Conservation (phyloP, 192 early-diverging fungal species). For the Backusella westeae region DNA sequence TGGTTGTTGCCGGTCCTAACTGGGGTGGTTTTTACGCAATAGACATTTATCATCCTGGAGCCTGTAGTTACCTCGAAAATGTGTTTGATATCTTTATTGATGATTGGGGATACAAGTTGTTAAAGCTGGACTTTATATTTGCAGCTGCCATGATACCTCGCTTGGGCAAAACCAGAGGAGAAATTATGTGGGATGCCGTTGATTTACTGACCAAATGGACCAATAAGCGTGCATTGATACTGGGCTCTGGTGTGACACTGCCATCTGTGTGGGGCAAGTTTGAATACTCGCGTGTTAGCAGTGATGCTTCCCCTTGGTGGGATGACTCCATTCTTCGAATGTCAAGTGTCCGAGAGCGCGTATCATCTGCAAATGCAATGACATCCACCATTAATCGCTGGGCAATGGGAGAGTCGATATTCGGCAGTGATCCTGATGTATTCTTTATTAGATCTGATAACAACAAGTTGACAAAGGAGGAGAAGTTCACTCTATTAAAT, state of each 20-base stretch:
- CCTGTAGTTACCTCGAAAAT: conserved; percentile 35
- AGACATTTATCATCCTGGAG: conserved; percentile 45
- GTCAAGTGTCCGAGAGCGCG: conserved; percentile 47
- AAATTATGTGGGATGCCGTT: conserved; percentile 52
- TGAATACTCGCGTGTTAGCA: conserved; percentile 48
- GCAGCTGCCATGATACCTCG: conserved; percentile 43
- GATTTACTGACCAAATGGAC: conserved; percentile 36
- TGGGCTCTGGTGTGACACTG: conserved; percentile 44
- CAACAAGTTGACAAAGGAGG: conserved; percentile 28
- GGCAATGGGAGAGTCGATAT: conserved; percentile 38
- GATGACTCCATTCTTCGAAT: conserved; percentile 43
- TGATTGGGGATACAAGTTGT: conserved; percentile 43
- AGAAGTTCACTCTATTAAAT: conserved; percentile 22
- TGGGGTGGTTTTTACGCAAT: conserved; percentile 41
- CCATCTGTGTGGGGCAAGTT: conserved; percentile 41
- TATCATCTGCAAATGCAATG: conserved; percentile 45
- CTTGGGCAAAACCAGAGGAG: conserved; percentile 43
- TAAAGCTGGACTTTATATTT: conserved; percentile 53
- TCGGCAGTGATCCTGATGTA: conserved; percentile 54
- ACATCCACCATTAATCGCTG: conserved; percentile 46
- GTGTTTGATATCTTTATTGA: conserved; percentile 40
- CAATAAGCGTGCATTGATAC: conserved; percentile 34
- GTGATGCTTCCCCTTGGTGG: conserved; percentile 49
- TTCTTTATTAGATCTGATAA: conserved; percentile 40
- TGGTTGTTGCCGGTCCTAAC: conserved; percentile 32